Evolutionary conservation across 2,329 filamentous ascomycete species (phyloP).

Genomic region (Celoporthe dispersa): DNA sequence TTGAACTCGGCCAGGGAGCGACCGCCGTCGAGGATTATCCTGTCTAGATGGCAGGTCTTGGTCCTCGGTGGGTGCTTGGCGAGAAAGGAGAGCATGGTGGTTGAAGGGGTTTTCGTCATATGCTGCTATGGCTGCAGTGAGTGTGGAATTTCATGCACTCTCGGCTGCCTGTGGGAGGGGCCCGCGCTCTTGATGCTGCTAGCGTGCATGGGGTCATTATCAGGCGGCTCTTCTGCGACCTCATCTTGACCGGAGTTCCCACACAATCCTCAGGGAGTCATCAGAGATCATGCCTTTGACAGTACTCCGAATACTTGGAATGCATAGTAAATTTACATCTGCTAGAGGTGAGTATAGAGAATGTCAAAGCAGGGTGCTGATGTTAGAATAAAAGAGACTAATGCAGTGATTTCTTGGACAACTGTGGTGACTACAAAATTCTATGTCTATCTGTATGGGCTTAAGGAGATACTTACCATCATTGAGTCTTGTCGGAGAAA

Average conservation of each 20-base stretch:
- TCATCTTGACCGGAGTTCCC: not conserved
- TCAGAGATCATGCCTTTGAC: not conserved
- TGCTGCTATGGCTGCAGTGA: not conserved
- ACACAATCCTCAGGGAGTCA: not conserved
- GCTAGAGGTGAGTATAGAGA: not conserved
- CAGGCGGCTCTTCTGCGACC: not conserved
- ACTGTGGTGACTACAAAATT: too few species aligned
- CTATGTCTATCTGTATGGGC: too few species aligned
- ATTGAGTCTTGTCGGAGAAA: too few species aligned
- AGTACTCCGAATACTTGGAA: not conserved
- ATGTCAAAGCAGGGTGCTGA: not conserved
- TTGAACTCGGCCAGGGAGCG: slow-evolving; percentile 23
- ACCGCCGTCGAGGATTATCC: slow-evolving; percentile 19
- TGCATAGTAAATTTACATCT: not conserved
- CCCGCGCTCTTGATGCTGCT: too few species aligned
- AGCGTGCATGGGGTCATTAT: too few species aligned
- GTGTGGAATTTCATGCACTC: not conserved
- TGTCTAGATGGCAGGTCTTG: slow-evolving; percentile 13
- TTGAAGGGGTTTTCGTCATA: not conserved
- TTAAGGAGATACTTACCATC: too few species aligned
- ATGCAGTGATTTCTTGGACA: too few species aligned
- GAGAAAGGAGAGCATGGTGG: slow-evolving; percentile 25
- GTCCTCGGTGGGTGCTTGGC: slow-evolving; percentile 20
- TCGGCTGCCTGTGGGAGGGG: not conserved
- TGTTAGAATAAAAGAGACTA: too few species aligned